phyloP scores from a whole-genome alignment of 345 rosid species.

The Citrus medica region DNA sequence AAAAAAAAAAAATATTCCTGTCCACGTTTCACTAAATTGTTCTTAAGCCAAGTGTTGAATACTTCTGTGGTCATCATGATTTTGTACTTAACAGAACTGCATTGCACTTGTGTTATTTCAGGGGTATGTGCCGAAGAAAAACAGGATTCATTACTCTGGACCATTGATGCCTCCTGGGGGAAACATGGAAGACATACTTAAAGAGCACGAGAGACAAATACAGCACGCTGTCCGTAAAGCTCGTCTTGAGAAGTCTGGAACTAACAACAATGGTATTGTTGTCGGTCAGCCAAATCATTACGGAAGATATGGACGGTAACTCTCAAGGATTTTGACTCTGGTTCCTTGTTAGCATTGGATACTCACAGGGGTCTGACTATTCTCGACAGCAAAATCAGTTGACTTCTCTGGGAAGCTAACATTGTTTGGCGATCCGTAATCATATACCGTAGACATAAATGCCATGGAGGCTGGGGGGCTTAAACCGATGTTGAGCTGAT shows the following conservation, averaged over 20 bases:
- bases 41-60: background rate
- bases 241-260: slow-evolving; percentile 53
- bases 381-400: slow-evolving; percentile 4
- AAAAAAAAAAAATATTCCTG: background rate
- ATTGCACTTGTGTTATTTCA: slow-evolving; percentile 26
- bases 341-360: slow-evolving; percentile 1
- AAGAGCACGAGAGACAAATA: slow-evolving; percentile 88
- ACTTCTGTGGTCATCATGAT: background rate
- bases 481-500: background rate
- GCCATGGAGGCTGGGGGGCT: background rate
- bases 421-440: background rate
- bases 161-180: slow-evolving; percentile 92
- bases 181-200: slow-evolving; percentile 78
- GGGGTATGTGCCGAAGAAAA: slow-evolving; percentile 64
- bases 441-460: background rate
- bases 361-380: background rate
- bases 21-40: background rate
- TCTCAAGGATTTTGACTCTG: slow-evolving; percentile 3
- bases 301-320: slow-evolving; percentile 17
- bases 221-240: slow-evolving; percentile 89
- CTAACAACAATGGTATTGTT: slow-evolving; percentile 36
- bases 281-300: slow-evolving; percentile 19
- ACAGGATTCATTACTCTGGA: slow-evolving; percentile 80
- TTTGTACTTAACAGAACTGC: background rate
- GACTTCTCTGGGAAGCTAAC: background rate